phyloP scores from a whole-genome alignment of 2,329 filamentous ascomycete species.

The Remersonia thermophila region DNA sequence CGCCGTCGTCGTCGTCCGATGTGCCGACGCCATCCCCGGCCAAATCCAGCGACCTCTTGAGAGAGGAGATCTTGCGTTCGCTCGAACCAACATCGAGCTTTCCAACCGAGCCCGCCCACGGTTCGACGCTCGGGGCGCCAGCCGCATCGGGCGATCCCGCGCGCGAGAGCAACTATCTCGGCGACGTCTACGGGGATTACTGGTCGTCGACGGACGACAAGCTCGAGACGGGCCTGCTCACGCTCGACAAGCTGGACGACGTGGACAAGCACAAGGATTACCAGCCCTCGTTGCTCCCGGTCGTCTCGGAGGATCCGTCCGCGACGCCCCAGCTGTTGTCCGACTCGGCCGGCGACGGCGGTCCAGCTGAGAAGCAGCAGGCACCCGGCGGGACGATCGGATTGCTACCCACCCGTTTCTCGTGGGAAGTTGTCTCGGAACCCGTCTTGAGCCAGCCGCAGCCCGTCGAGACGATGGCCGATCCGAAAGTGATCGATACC shows the following conservation, averaged over 20 bases:
- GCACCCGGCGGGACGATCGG: background rate
- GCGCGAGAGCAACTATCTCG: constrained; percentile 50
- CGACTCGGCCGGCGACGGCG: background rate
- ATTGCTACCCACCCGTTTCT: constrained; percentile 26
- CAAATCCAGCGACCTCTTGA: constrained; percentile 58
- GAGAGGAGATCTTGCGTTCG: constrained; percentile 63
- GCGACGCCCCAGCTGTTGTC: too few species aligned
- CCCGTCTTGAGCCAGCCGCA: too few species aligned
- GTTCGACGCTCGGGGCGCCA: background rate
- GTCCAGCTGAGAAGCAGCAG: background rate
- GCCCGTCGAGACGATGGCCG: background rate
- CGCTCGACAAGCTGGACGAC: background rate
- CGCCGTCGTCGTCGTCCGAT: too few species aligned
- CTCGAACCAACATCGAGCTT: constrained; percentile 36
- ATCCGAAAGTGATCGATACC: too few species aligned
- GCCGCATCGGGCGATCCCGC: constrained; percentile 8
- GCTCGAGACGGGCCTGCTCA: constrained; percentile 4
- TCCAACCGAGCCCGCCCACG: constrained; percentile 1
- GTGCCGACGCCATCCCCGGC: constrained; percentile 29
- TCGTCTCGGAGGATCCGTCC: background rate
- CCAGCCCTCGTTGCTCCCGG: background rate
- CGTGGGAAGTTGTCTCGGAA: constrained; percentile 27
- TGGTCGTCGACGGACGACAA: constrained; percentile 41
- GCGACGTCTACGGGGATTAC: constrained; percentile 56
- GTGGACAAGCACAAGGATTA: constrained; percentile 1